These are phyloP conservation scores for Gracilaria vermiculophylla DNA, from an alignment of 23 red algal genomes.

Conservation along the genomic window DNA sequence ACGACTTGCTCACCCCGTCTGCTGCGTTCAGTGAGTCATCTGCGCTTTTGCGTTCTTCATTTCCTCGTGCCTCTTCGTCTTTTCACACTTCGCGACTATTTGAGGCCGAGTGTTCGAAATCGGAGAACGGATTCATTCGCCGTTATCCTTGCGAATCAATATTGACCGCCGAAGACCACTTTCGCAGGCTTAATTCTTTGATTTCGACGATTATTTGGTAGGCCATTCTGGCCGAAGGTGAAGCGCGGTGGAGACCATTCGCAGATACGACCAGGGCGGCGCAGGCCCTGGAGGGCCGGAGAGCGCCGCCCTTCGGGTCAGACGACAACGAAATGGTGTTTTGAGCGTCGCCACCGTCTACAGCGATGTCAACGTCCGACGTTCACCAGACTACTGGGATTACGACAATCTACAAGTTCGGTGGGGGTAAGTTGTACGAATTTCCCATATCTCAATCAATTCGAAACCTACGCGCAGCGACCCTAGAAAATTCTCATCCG, in stretches of 20 bases:
- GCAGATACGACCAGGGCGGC: slow-evolving; percentile 74
- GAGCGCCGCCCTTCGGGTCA: slow-evolving; percentile 62
- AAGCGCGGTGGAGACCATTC: slow-evolving; percentile 54
- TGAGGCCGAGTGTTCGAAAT: not conserved
- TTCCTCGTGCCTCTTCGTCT: not conserved
- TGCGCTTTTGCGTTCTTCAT: not conserved
- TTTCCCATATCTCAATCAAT: not conserved
- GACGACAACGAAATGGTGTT: slow-evolving; percentile 62
- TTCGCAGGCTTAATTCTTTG: not conserved
- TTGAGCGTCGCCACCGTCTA: slow-evolving; percentile 86
- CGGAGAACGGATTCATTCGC: not conserved
- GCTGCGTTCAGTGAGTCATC: not conserved
- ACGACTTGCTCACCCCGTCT: not conserved
- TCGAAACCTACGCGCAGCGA: not conserved
- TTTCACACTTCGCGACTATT: not conserved
- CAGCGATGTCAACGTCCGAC: slow-evolving; percentile 81
- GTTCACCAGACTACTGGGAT: slow-evolving; percentile 92
- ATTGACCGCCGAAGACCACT: not conserved
- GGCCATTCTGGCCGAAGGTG: slow-evolving; percentile 1
- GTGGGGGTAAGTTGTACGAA: slow-evolving; percentile 78
- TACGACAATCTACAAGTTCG: slow-evolving; percentile 89
- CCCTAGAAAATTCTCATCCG: not conserved
- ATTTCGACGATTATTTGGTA: not conserved
- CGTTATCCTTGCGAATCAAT: not conserved
- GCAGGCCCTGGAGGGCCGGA: slow-evolving; percentile 79